Conservation (phyloP, 192 early-diverging fungal genomes). For the Spizellomyces punctatus region DNA sequence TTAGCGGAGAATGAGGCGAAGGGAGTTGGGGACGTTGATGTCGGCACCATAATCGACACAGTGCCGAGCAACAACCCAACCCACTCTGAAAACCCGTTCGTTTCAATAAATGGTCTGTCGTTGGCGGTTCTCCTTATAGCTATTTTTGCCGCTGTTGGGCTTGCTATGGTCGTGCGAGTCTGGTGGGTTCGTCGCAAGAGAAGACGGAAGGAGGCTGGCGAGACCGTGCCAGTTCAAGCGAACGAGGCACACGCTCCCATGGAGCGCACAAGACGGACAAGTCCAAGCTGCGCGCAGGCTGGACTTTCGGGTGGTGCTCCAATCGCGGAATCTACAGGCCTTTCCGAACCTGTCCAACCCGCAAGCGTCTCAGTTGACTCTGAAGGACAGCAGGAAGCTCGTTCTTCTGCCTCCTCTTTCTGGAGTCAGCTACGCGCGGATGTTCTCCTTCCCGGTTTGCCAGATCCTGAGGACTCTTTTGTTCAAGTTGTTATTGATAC, state of each 20-base stretch:
- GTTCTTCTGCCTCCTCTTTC: background rate
- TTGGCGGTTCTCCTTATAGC: background rate
- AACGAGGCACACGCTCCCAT: background rate
- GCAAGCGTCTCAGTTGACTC: background rate
- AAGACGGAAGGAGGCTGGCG: background rate
- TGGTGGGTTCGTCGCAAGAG: background rate
- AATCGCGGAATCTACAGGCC: background rate
- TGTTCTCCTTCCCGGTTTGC: background rate
- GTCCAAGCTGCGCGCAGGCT: background rate
- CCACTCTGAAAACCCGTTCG: background rate
- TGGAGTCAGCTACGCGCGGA: background rate
- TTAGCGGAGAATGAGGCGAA: too few species aligned
- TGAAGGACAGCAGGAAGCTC: background rate
- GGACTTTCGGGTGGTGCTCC: background rate
- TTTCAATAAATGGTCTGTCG: background rate
- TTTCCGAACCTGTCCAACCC: too few species aligned
- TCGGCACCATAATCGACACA: background rate
- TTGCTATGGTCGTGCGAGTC: background rate
- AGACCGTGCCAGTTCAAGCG: background rate
- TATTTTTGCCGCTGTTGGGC: background rate
- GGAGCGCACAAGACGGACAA: background rate
- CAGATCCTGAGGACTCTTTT: background rate
- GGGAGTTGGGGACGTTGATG: background rate
- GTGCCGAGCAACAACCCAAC: slow-evolving; percentile 2
- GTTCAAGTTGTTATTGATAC: background rate